Base-by-base conservation (phyloP, 2,329 filamentous ascomycete species). In the Xylaria sp. region DNA sequence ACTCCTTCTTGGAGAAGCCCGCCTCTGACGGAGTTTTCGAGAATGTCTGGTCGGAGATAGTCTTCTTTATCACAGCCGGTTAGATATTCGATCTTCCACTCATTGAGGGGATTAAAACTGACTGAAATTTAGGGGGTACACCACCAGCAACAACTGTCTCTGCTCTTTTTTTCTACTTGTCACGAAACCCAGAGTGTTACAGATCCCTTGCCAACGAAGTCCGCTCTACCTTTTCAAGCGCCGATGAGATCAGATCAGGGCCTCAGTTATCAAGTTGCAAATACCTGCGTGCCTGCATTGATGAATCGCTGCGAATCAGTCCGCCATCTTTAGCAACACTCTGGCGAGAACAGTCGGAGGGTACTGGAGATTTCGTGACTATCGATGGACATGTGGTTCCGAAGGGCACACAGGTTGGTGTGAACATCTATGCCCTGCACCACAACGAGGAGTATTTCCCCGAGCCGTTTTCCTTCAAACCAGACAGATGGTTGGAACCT, bases 361-460 rank as follows among this genome's bases (percentile, higher is more conserved):
- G 5, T 1, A 18, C 5, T n/a, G 41, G 41, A 13, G 41, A 44
- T 4, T 44, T 18, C 18, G 13, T n/a, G 41, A 44, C 18, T 44
- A n/a, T 44, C 41, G 41, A 44, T 15, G 41, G 41, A 15, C 41
- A 44, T 52, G 37, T 67, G 8, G 66, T 72, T 20, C 70, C 70
- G 2, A 58, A 1, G 4, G 70, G 62, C 13, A 66, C 58, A 1
- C 51, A 58, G 4, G 52, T 72, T 1, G 62, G 57, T 23, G 62
- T 70, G 0, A 65, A 51, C 20, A 41, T 62, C 6, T 72, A 67
- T 31, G 2, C 25, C 1, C 20, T 72, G n/a, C 52, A 64, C 20
- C 62, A 69, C 50, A 63, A 70, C 25, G 54, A 50, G 9, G 44
- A 67, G 1, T 69, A 72, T 41, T 72, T 67, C 34, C 51, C 60